Conservation (phyloP, 805 yeast species). For the Scheffersomyces coipomensis region DNA sequence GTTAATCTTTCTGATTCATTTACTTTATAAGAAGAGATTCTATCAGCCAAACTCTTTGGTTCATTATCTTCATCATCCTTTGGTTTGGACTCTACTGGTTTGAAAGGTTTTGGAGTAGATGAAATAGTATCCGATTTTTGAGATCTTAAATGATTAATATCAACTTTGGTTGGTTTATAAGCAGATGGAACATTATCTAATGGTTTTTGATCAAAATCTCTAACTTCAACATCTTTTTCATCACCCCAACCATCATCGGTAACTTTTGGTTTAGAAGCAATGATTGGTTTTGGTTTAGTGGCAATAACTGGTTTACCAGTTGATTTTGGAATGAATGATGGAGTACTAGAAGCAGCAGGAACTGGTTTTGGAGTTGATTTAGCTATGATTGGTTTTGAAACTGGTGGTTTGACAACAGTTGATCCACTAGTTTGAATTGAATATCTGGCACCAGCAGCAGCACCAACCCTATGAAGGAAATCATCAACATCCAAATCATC, state of each 20-base stretch:
- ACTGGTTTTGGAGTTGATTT: slow-evolving; percentile 27
- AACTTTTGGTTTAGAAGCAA: slow-evolving; percentile 18
- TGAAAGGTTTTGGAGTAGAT: slow-evolving; percentile 35
- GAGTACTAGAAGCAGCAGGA: slow-evolving; percentile 12
- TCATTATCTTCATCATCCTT: slow-evolving; percentile 44
- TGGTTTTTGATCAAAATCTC: slow-evolving; percentile 52
- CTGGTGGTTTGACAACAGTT: slow-evolving; percentile 23
- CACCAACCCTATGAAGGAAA: slow-evolving; percentile 70
- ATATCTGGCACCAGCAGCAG: slow-evolving; percentile 96
- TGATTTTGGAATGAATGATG: slow-evolving; percentile 30
- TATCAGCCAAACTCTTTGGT: slow-evolving; percentile 49
- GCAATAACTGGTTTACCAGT: slow-evolving; percentile 42
- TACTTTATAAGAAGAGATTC: slow-evolving; percentile 40
- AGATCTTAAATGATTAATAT: slow-evolving; percentile 53
- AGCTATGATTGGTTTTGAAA: slow-evolving; percentile 23
- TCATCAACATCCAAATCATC: slow-evolving; percentile 85
- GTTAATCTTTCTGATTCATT: slow-evolving; percentile 46
- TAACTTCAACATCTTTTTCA: slow-evolving; percentile 54
- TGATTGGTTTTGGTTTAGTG: slow-evolving; percentile 28
- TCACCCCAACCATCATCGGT: slow-evolving; percentile 72
- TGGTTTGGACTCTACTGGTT: slow-evolving; percentile 7
- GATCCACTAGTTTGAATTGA: slow-evolving; percentile 49
- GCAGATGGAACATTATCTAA: slow-evolving; percentile 56
- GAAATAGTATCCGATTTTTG: slow-evolving; percentile 45
- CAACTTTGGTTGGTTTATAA: slow-evolving; percentile 65